phyloP scores from a whole-genome alignment of 2,329 filamentous ascomycete species.

The Sarocladium oryzae region DNA sequence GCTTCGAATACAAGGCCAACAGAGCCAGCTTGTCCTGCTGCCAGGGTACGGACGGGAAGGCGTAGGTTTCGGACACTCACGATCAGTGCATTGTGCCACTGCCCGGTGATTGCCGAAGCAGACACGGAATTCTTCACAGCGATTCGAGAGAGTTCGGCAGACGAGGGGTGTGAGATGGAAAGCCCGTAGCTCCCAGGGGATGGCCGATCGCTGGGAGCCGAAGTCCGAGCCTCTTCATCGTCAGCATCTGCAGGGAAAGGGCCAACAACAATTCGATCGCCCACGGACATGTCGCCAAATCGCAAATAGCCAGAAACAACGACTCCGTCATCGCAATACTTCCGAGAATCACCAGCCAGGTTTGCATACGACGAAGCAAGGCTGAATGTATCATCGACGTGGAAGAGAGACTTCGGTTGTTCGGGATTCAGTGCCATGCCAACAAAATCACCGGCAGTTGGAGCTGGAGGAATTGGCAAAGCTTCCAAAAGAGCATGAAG shows the following conservation, averaged over 20 bases:
- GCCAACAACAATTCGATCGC: slow-evolving; percentile 71
- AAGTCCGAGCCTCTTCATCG: slow-evolving; percentile 35
- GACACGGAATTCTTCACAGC: slow-evolving; percentile 47
- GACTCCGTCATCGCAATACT: slow-evolving; percentile 44
- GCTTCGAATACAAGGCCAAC: slow-evolving; percentile 65
- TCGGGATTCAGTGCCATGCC: slow-evolving; percentile 51
- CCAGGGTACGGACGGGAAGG: slow-evolving; percentile 69
- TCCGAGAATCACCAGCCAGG: slow-evolving; percentile 13
- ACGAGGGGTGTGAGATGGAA: slow-evolving; percentile 47
- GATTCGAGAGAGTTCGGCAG: slow-evolving; percentile 45
- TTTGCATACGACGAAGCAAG: slow-evolving; percentile 53
- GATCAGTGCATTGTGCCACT: slow-evolving; percentile 77
- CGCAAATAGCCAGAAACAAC: slow-evolving; percentile 81
- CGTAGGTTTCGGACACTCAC: slow-evolving; percentile 84
- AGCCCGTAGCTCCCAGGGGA: slow-evolving; percentile 41
- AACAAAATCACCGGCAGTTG: slow-evolving; percentile 48
- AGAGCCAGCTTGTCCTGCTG: slow-evolving; percentile 81
- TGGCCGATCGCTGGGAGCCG: slow-evolving; percentile 38
- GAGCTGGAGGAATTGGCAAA: slow-evolving; percentile 60
- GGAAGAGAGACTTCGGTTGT: slow-evolving; percentile 64
- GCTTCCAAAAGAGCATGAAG: slow-evolving; percentile 74
- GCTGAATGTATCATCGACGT: slow-evolving; percentile 85
- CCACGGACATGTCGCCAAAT: slow-evolving; percentile 70
- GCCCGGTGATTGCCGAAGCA: slow-evolving; percentile 47
- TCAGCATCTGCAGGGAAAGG: slow-evolving; percentile 62